phyloP scores from a whole-genome alignment of 768 basidiomycete species.

The Phanerochaete sordida region DNA sequence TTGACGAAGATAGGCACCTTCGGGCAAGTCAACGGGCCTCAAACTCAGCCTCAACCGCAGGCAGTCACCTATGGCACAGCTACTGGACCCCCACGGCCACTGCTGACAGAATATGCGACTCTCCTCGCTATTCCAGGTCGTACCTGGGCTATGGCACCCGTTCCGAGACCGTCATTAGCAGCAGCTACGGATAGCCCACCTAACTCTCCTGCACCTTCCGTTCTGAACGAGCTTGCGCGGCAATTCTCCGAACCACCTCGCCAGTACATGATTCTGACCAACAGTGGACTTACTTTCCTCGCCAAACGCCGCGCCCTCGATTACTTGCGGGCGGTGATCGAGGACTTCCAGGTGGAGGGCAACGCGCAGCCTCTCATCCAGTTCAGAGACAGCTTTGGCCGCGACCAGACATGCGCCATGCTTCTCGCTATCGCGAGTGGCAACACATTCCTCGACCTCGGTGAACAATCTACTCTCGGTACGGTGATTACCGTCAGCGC shows the following conservation, averaged over 20 bases:
- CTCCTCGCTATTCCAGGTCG: slow-evolving; percentile 76
- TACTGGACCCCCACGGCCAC: slow-evolving; percentile 45
- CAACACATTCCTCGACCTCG: slow-evolving; percentile 71
- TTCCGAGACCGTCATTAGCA: slow-evolving; percentile 34
- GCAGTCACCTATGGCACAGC: slow-evolving; percentile 33
- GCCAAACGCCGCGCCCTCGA: slow-evolving; percentile 83
- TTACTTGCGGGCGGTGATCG: slow-evolving; percentile 76
- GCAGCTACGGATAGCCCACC: slow-evolving; percentile 29
- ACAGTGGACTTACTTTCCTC: slow-evolving; percentile 79
- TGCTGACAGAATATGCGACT: slow-evolving; percentile 74
- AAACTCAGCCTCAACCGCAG: slow-evolving; percentile 38
- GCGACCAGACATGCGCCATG: slow-evolving; percentile 92
- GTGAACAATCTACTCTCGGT: slow-evolving; percentile 42
- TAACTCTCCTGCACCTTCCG: slow-evolving; percentile 43
- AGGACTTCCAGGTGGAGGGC: slow-evolving; percentile 74
- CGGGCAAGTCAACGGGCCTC: slow-evolving; percentile 56
- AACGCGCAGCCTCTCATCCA: slow-evolving; percentile 77
- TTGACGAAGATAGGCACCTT: slow-evolving; percentile 67
- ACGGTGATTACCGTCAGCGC: slow-evolving; percentile 50
- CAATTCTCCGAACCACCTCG: slow-evolving; percentile 73
- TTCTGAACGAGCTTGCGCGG: slow-evolving; percentile 76
- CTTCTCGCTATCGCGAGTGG: slow-evolving; percentile 81
- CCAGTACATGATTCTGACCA: slow-evolving; percentile 87
- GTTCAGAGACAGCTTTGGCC: slow-evolving; percentile 87
- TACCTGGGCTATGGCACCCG: slow-evolving; percentile 78